Percentiles rank a stretch among this genome's conserved stretches.
Evolutionary conservation across 805 yeast species (phyloP).

Genomic region (Candida khao-thaluensis): DNA sequence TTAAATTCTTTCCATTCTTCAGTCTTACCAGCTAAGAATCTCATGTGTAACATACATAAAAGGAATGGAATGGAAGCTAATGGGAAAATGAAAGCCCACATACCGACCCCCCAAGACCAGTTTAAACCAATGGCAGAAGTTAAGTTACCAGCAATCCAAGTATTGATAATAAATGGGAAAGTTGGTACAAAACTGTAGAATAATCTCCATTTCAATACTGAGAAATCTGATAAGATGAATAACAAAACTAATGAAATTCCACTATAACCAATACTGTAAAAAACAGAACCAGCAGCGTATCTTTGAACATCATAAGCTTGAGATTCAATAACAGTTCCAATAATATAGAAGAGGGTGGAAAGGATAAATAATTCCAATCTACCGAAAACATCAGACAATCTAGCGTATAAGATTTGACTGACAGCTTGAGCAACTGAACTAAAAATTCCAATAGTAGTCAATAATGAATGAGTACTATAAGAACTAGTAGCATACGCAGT

Average conservation of each 20-base stretch:
- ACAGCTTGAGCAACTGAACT: conserved; percentile 63
- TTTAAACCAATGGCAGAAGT: conserved; percentile 36
- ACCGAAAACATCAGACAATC: conserved; percentile 66
- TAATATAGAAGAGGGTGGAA: conserved; percentile 52
- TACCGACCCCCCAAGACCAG: conserved; percentile 79
- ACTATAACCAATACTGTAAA: conserved; percentile 52
- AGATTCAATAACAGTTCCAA: conserved; percentile 65
- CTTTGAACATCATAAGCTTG: conserved; percentile 57
- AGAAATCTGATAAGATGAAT: conserved; percentile 62
- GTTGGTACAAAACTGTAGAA: conserved; percentile 63
- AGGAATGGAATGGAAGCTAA: conserved; percentile 58
- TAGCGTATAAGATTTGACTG: conserved; percentile 59
- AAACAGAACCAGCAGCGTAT: conserved; percentile 64
- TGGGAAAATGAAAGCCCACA: conserved; percentile 79
- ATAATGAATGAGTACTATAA: conserved; percentile 53
- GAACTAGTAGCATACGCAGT: conserved; percentile 47
- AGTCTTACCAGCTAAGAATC: conserved; percentile 49
- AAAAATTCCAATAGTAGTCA: conserved; percentile 58
- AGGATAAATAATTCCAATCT: conserved; percentile 51
- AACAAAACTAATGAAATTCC: conserved; percentile 58
- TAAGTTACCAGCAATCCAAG: conserved; percentile 72
- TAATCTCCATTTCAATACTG: conserved; percentile 69
- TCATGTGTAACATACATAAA: conserved; percentile 54
- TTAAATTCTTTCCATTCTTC: conserved; percentile 47
- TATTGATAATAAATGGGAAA: conserved; percentile 69